phyloP scores from a whole-genome alignment of 495 filamentous ascomycete genomes.

The Monascus purpureus region DNA sequence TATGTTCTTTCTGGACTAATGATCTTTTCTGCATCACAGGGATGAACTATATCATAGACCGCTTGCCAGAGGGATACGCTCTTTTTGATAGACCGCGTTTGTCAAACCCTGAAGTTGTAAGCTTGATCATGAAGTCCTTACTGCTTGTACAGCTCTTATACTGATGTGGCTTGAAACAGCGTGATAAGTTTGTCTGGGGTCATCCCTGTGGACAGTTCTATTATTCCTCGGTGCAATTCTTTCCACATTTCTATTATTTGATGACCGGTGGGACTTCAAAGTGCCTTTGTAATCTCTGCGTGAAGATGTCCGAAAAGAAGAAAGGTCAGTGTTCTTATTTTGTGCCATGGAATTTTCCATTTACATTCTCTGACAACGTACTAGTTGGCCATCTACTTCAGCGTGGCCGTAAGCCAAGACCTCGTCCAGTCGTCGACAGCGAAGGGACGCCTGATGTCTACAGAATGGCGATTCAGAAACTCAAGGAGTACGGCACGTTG shows the following conservation, averaged over 20 bases:
- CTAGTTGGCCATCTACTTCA: constrained; percentile 1
- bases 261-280: constrained; percentile 29
- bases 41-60: constrained; percentile 34
- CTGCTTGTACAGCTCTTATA: background rate
- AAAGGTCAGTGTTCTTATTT: background rate
- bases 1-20: too few relatives aligned
- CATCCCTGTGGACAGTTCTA: constrained; percentile 38
- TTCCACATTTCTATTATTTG: constrained; percentile 42
- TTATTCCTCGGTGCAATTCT: constrained; percentile 38
- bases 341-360: background rate
- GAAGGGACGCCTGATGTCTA: constrained; percentile 42
- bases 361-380: constrained; percentile 2
- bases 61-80: constrained; percentile 40
- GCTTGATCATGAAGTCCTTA: constrained; percentile 3
- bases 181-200: constrained; percentile 41
- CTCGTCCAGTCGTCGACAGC: constrained; percentile 4
- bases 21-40: too few relatives aligned
- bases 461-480: constrained; percentile 29
- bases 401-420: constrained; percentile 6
- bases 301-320: constrained; percentile 7
- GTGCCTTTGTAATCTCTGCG: constrained; percentile 27
- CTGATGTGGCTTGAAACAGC: constrained; percentile 9
- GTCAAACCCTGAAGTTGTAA: constrained; percentile 21
- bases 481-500: constrained; percentile 23
- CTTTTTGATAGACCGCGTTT: constrained; percentile 31